phyloP scores from a whole-genome alignment of 1,139 yeast genomes.

The Saccharomyces pastorianus region DNA sequence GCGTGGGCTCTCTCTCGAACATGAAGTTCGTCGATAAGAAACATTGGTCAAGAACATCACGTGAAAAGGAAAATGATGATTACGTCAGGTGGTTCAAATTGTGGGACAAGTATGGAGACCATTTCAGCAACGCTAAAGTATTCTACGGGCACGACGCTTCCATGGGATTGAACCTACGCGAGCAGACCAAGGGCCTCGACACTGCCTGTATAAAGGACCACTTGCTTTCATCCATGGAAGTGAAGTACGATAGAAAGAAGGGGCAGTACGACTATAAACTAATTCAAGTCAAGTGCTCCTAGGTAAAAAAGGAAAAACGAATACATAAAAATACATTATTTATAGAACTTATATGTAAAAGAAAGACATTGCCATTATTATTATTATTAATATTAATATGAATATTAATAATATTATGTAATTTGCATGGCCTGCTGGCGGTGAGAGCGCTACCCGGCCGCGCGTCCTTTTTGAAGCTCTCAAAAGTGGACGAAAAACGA shows the following conservation, averaged over 20 bases:
- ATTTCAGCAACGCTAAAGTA: constrained; percentile 46
- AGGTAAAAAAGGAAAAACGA: neutral
- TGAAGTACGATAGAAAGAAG: constrained; percentile 8
- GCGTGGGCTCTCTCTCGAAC: constrained; percentile 18
- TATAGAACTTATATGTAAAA: neutral
- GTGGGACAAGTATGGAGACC: constrained; percentile 29
- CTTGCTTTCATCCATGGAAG: constrained; percentile 48
- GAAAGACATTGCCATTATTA: too few species aligned
- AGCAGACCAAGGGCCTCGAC: constrained; percentile 72
- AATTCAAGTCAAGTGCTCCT: constrained; percentile 12
- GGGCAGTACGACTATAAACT: constrained; percentile 8
- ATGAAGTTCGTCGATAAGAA: constrained; percentile 27
- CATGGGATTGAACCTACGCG: constrained; percentile 58
- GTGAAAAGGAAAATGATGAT: constrained; percentile 13
- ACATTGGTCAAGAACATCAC: constrained; percentile 21
- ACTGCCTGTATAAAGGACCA: constrained; percentile 77
- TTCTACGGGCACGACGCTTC: constrained; percentile 88
- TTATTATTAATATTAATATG: too few species aligned
- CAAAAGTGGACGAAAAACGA: constrained; percentile 5
- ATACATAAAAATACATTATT: neutral
- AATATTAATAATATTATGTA: too few species aligned
- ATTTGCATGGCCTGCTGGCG: too few species aligned
- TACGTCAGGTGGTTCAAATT: constrained; percentile 25
- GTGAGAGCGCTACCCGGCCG: neutral
- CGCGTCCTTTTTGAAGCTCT: neutral